phyloP scores from a whole-genome alignment of 1,139 yeast genomes.

The Geotrichum cucujoidarum region DNA sequence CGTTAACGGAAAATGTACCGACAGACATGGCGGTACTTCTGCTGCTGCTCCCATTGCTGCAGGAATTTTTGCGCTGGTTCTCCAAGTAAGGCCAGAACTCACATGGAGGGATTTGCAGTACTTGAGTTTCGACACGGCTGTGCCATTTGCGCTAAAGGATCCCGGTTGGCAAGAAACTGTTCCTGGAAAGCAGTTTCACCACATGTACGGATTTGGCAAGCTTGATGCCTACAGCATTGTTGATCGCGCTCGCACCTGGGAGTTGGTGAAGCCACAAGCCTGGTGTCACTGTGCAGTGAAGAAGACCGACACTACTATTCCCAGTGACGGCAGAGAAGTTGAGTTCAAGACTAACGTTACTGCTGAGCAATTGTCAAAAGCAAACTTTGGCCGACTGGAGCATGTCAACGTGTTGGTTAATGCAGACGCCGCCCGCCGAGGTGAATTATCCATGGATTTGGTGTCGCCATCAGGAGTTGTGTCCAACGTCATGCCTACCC shows the following conservation, averaged over 20 bases:
- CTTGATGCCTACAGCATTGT: constrained; percentile 79
- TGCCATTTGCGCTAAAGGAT: constrained; percentile 60
- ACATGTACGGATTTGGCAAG: constrained; percentile 88
- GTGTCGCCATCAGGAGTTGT: constrained; percentile 69
- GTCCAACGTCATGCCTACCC: constrained; percentile 70
- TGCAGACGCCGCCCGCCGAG: constrained; percentile 61
- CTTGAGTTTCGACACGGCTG: constrained; percentile 66
- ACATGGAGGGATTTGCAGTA: constrained; percentile 97
- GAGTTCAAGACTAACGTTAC: constrained; percentile 47
- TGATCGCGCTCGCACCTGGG: constrained; percentile 70
- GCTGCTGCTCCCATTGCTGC: constrained; percentile 99
- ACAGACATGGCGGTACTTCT: constrained; percentile 89
- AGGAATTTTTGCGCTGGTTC: constrained; percentile 78
- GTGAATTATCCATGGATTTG: constrained; percentile 61
- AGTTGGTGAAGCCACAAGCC: constrained; percentile 82
- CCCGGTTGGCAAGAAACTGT: constrained; percentile 61
- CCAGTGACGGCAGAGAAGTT: constrained; percentile 32
- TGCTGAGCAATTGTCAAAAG: constrained; percentile 45
- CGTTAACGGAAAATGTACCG: constrained; percentile 61
- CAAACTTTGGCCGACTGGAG: constrained; percentile 69
- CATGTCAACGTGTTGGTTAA: constrained; percentile 81
- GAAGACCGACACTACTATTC: constrained; percentile 34
- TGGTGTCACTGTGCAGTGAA: constrained; percentile 58
- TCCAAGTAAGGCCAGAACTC: constrained; percentile 75
- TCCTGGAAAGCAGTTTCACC: constrained; percentile 66